Percentiles rank a stretch among this genome's conserved stretches.
phyloP scores from a whole-genome alignment of 176 grass and related monocot genomes.

The Ensete ventricosum region DNA sequence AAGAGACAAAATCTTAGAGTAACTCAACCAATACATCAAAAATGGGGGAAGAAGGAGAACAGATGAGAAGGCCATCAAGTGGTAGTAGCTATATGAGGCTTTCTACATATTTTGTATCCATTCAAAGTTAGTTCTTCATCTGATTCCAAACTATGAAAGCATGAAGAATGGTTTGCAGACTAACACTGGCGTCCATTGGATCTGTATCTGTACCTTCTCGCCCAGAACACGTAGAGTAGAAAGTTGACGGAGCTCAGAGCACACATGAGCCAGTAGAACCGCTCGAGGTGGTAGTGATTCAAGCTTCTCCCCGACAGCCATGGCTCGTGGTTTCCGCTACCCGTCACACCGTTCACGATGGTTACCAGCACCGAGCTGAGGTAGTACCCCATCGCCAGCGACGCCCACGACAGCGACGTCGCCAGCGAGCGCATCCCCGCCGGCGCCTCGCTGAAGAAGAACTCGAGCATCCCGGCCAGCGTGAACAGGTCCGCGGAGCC shows the following conservation, averaged over 20 bases:
- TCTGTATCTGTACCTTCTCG: slow-evolving; percentile 41
- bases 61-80: too few species aligned
- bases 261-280: slow-evolving; percentile 65
- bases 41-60: too few species aligned
- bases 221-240: slow-evolving; percentile 30
- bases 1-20: too few species aligned
- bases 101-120: too few species aligned
- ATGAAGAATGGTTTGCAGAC: too few species aligned
- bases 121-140: too few species aligned
- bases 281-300: slow-evolving; percentile 36
- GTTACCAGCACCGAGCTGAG: slow-evolving; percentile 43
- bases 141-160: too few species aligned
- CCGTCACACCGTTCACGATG: slow-evolving; percentile 36
- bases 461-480: slow-evolving; percentile 62
- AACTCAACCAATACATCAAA: too few species aligned
- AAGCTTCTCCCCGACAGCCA: slow-evolving; percentile 42
- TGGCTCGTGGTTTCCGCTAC: slow-evolving; percentile 2
- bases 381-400: slow-evolving; percentile 47
- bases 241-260: slow-evolving; percentile 31
- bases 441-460: slow-evolving; percentile 68
- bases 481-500: slow-evolving; percentile 56
- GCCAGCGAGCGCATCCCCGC: slow-evolving; percentile 58
- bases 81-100: too few species aligned
- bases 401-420: slow-evolving; percentile 42
- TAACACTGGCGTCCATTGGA: too few species aligned